These are phyloP conservation scores for Aspergillus coremiiformis DNA, from an alignment of 495 filamentous ascomycete species.

Conservation along the genomic window DNA sequence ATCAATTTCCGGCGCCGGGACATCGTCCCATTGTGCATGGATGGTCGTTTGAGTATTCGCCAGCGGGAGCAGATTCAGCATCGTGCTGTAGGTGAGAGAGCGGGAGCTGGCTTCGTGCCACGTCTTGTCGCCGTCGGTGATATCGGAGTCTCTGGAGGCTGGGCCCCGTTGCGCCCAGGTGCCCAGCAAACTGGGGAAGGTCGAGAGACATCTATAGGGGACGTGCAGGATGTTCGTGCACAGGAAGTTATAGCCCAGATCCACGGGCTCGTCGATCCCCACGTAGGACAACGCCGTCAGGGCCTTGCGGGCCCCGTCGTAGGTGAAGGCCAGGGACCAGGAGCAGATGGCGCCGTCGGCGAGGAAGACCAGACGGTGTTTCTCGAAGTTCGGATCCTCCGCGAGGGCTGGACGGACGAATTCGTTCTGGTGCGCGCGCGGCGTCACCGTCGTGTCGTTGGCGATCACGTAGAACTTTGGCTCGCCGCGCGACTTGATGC, in stretches of 20 bases:
- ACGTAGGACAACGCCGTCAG: not conserved
- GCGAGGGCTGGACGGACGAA: not conserved
- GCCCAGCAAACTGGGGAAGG: not conserved
- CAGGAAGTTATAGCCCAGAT: not conserved
- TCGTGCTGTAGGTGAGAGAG: not conserved
- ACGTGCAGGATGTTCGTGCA: not conserved
- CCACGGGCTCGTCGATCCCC: not conserved
- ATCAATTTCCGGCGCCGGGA: not conserved
- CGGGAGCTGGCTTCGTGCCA: not conserved
- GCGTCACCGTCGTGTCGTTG: not conserved
- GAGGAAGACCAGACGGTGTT: not conserved
- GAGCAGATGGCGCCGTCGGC: not conserved
- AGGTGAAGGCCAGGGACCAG: not conserved
- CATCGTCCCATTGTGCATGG: not conserved
- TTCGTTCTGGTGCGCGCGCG: not conserved
- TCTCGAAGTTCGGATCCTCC: not conserved
- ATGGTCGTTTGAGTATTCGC: not conserved
- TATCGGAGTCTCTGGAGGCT: not conserved
- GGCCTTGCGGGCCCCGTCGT: not conserved
- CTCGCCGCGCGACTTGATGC: constrained; percentile 1
- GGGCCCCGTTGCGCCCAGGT: not conserved
- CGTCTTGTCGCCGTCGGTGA: not conserved
- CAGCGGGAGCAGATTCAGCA: not conserved
- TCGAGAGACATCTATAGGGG: not conserved
- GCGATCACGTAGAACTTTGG: not conserved